These are phyloP conservation scores for Coemansia sp. DNA, from an alignment of 192 early-diverging fungal genomes.

Conservation along the genomic window DNA sequence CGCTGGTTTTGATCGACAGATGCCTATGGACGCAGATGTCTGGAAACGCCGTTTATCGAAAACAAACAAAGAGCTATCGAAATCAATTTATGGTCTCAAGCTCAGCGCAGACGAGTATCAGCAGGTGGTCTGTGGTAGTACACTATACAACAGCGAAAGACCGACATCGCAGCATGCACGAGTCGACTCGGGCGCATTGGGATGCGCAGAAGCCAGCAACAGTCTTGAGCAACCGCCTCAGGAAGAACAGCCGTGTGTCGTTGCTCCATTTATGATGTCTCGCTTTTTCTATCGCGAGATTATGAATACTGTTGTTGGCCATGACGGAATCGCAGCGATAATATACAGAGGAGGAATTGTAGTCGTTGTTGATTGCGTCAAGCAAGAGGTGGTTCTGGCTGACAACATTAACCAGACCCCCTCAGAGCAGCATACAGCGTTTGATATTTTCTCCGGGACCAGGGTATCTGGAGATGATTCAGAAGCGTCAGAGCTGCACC, in stretches of 20 bases:
- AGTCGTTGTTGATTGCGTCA: constrained; percentile 35
- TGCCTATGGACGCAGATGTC: constrained; percentile 8
- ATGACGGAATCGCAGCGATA: constrained; percentile 26
- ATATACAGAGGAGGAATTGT: constrained; percentile 28
- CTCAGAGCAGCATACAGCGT: not conserved
- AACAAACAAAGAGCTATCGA: constrained; percentile 19
- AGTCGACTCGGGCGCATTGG: constrained; percentile 6
- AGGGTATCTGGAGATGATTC: not conserved
- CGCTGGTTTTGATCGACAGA: constrained; percentile 4
- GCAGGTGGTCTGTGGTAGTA: not conserved
- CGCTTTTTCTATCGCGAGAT: constrained; percentile 24
- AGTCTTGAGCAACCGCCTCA: not conserved
- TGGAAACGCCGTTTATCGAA: constrained; percentile 20
- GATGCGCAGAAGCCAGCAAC: not conserved
- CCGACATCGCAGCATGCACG: not conserved
- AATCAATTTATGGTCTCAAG: constrained; percentile 29
- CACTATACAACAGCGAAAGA: not conserved
- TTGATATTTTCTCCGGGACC: constrained; percentile 9
- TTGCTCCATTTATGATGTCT: constrained; percentile 40
- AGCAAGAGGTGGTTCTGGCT: constrained; percentile 24
- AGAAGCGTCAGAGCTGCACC: not conserved
- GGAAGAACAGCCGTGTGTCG: constrained; percentile 7
- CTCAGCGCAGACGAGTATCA: constrained; percentile 9
- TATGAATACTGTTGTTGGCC: constrained; percentile 8
- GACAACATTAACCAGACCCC: constrained; percentile 46